Base-by-base conservation (phyloP, 2,329 filamentous ascomycete genomes). In the Polychaeton citri region DNA sequence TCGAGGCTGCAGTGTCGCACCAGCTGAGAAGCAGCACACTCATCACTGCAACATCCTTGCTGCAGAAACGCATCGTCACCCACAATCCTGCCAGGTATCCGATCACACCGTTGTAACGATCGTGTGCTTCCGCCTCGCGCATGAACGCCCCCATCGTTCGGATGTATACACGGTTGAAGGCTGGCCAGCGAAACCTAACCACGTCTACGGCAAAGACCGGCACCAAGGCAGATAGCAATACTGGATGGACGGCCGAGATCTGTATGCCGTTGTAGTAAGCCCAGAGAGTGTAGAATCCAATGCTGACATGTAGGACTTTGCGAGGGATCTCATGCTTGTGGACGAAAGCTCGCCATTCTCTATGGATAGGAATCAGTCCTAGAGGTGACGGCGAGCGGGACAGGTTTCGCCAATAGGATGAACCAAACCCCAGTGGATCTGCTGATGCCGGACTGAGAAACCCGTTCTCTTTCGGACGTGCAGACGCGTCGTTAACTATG, bases 1-100 rank as follows among this genome's bases (percentile, higher is more conserved):
- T 98, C 55, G 81, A 90, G 34, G 90, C 90, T 21, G 90, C 90
- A 1, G 90, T 96, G 58, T 98, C 90, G 61, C 90, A 98, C 90
- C 90, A 98, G 54, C 83, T 92, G 17, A 98, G 74, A 28, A 98
- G 72, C 50, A 98, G 67, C 30, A 96, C 81, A 42, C 81, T 79
- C 67, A 96, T 80, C 33, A 93, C 80, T 6, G 80, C 86, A 17
- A 98, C 73, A 51, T 98, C 90, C 63, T 96, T 98, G 44, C 87
- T 85, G 58, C 92, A 85, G 57, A 84, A 85, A 47, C 75, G 75
- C 46, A 96, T 73, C 12, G 88, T 85, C 20, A 78, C 70, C 76
- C 86, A 95, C 19, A 86, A 79, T 38, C 90, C 90, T 6, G 95
- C 72, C 7, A 98, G 74, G 61, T 96, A 98, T 68, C 83, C 95